Percentiles rank a stretch among this genome's conserved stretches.
Conservation (phyloP, 2,329 filamentous ascomycete genomes). For the Ophiognomonia clavigignenti-juglandacearum region DNA sequence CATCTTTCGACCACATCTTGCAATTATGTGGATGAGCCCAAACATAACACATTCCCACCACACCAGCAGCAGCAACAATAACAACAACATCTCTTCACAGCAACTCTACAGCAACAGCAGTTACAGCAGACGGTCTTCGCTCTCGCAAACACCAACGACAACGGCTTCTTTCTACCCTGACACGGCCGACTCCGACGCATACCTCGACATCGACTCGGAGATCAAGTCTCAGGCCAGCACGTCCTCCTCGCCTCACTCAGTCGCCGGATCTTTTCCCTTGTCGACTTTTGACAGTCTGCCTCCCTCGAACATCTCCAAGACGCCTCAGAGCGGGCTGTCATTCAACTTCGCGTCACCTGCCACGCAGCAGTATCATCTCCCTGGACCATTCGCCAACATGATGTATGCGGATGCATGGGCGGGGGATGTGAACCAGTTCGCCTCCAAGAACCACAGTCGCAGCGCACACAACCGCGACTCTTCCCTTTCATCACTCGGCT, state of each 20-base stretch:
- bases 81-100: conserved; percentile 20
- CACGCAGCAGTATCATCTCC: no score
- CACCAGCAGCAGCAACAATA: conserved; percentile 1
- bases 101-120: conserved; percentile 21
- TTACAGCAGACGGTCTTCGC: conserved; percentile 10
- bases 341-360: conserved; percentile 10
- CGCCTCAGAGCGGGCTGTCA: neutral
- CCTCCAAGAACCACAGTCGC: conserved; percentile 31
- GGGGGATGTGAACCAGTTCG: no score
- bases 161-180: conserved; percentile 14
- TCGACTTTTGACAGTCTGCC: conserved; percentile 30
- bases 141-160: conserved; percentile 1
- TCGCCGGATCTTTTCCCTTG: conserved; percentile 23
- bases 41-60: conserved; percentile 3
- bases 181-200: conserved; percentile 17
- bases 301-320: conserved; percentile 22
- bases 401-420: no score
- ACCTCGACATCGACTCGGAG: conserved; percentile 20
- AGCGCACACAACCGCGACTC: conserved; percentile 54
- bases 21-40: conserved; percentile 14
- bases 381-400: no score
- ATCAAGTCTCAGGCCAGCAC: conserved; percentile 18
- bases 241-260: conserved; percentile 26
- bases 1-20: no score
- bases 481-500: conserved; percentile 56